Evolutionary conservation across 148 eudicot genomes (phyloP), one percentile per base, ranked within the genome.

Genomic region (Arctostaphylos glauca): DNA sequence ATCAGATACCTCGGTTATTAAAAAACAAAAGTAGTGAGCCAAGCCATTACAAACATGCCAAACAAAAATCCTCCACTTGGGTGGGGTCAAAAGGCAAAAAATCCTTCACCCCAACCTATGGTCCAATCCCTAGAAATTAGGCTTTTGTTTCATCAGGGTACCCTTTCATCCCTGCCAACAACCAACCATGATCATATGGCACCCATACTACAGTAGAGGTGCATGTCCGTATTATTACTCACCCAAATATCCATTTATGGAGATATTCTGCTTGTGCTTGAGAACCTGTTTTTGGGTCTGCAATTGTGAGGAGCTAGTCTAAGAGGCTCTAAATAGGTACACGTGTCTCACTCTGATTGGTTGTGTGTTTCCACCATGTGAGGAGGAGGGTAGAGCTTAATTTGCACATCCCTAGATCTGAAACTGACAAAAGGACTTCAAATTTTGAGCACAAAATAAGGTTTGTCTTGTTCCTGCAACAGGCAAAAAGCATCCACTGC

Each of bases 81-180:
- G 54, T 50, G 50, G 62, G 62, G 66, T 70, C 77, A 81, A 71
- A 53, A 70, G 52, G 58, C 58, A 48, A 5, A 46, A 13, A 2
- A n/a, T 21, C 74, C 74, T 66, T 49, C 46, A 59, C 74, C 59
- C 64, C 60, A 68, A 54, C 50, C 52, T 19, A n/a, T 70, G 74
- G 49, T 13, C 68, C 74, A 41, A 64, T 77, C 64, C 85, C 81
- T 67, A 62, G 7, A 59, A 74, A 41, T 82, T 82, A 74, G 79
- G 70, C 84, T 74, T 74, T 73, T 13, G 3, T 8, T 9, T 25
- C 46, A 53, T 59, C 19, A 47, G 68, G 54, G 66, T 46, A 41
- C 52, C 71, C 62, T 53, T 44, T 47, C 55, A 48, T 5, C 73
- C 78, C 48, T 5, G 53, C 58, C 80, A 18, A 44, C 68, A 25